phyloP scores from a whole-genome alignment of 1,139 yeast genomes.

The Candida sp. region DNA sequence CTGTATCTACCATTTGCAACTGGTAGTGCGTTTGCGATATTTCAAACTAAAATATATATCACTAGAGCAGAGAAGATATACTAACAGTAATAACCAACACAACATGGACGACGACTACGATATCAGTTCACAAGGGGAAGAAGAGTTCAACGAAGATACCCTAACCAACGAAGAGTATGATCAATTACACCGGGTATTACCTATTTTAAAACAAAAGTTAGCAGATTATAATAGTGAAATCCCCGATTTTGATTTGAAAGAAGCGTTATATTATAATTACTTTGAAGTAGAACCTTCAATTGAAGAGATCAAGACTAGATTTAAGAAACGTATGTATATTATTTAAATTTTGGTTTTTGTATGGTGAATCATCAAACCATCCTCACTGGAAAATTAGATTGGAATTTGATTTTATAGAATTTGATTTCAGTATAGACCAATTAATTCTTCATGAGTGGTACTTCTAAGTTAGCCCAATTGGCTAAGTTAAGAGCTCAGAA shows the following conservation, averaged over 20 bases:
- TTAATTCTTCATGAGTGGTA: not conserved
- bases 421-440: too few relatives aligned
- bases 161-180: constrained; percentile 32
- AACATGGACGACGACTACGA: constrained; percentile 10
- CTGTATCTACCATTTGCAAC: not conserved
- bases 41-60: not conserved
- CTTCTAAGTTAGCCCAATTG: constrained; percentile 18
- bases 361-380: not conserved
- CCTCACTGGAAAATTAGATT: not conserved
- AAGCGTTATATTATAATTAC: constrained; percentile 59
- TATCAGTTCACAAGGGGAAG: constrained; percentile 10
- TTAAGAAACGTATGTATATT: constrained; percentile 40
- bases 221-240: constrained; percentile 41
- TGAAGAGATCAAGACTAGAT: constrained; percentile 47
- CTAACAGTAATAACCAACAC: not conserved
- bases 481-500: constrained; percentile 15
- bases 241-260: constrained; percentile 52
- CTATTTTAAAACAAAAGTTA: constrained; percentile 33
- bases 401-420: not conserved
- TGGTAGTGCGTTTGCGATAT: not conserved
- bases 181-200: constrained; percentile 39
- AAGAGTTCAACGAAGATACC: constrained; percentile 18
- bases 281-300: constrained; percentile 54
- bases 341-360: not conserved
- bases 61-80: not conserved